These are phyloP conservation scores for Candida dubliniensis DNA, from an alignment of 1,139 yeast species.

Conservation along the genomic window DNA sequence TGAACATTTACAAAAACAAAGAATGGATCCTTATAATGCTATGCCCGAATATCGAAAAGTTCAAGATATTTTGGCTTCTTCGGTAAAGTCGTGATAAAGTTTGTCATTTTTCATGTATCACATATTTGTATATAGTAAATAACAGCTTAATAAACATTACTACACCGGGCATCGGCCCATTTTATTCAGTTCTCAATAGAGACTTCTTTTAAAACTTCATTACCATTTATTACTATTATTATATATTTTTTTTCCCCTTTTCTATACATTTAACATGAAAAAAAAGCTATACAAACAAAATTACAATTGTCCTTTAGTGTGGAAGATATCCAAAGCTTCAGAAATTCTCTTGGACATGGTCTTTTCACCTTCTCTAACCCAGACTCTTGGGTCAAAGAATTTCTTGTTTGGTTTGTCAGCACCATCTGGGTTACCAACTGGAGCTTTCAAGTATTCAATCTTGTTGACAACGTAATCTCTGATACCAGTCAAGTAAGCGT, in stretches of 20 bases:
- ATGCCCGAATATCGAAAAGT: slow-evolving; percentile 45
- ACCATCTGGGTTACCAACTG: slow-evolving; percentile 99
- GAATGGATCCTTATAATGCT: slow-evolving; percentile 29
- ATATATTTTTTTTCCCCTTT: background rate
- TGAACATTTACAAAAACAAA: slow-evolving; percentile 30
- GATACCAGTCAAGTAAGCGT: slow-evolving; percentile 93
- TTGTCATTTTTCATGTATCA: too few species aligned
- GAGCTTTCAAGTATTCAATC: slow-evolving; percentile 87
- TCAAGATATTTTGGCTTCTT: slow-evolving; percentile 4
- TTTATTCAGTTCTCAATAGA: too few species aligned
- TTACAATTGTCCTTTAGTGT: slow-evolving; percentile 66
- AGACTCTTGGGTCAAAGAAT: slow-evolving; percentile 99
- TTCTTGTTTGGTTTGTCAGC: slow-evolving; percentile 98
- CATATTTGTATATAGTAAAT: background rate
- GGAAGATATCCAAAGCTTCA: slow-evolving; percentile 85
- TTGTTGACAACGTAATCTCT: slow-evolving; percentile 94
- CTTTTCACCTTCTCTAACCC: slow-evolving; percentile 99
- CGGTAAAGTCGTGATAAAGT: background rate
- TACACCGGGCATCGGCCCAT: too few species aligned
- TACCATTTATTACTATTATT: background rate
- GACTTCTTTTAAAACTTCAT: background rate
- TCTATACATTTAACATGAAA: background rate
- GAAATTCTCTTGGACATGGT: slow-evolving; percentile 87
- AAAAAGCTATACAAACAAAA: background rate
- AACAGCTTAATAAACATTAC: too few species aligned